Evolutionary conservation across 768 basidiomycete species (phyloP).

Genomic region (Filobasidium wieringae): DNA sequence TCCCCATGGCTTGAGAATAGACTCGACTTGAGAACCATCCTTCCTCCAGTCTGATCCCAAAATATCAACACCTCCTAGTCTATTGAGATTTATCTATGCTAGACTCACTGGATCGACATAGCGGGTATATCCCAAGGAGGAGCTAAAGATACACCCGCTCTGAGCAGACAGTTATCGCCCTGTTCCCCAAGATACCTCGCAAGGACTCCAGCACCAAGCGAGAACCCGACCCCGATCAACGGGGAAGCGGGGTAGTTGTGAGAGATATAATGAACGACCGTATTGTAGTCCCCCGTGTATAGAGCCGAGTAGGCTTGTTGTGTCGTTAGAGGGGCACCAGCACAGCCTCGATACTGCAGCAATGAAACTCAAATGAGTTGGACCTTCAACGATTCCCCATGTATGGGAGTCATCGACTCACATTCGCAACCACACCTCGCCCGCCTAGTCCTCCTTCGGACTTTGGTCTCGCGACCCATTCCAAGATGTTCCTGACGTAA

Average conservation of each 20-base stretch:
- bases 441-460: conserved; percentile 79
- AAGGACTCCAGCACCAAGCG: conserved; percentile 82
- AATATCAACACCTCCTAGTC: neutral
- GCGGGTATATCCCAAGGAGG: conserved; percentile 34
- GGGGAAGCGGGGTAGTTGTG: conserved; percentile 64
- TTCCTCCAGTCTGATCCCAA: conserved; percentile 20
- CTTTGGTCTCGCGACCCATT: conserved; percentile 57
- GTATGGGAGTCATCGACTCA: conserved; percentile 7
- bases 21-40: conserved; percentile 23
- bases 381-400: neutral
- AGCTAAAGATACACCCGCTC: conserved; percentile 27
- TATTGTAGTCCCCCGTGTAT: conserved; percentile 77
- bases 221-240: conserved; percentile 79
- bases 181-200: conserved; percentile 83
- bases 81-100: neutral
- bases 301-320: conserved; percentile 61
- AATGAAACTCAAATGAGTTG: neutral
- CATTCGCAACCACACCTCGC: conserved; percentile 43
- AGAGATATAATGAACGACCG: conserved; percentile 64
- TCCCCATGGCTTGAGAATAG: conserved; percentile 32
- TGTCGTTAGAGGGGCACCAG: conserved; percentile 69
- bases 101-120: conserved; percentile 27
- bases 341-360: conserved; percentile 47
- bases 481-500: conserved; percentile 73
- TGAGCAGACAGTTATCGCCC: conserved; percentile 40